Base-by-base conservation (phyloP, 257 asterid genomes). In the Forsythia viridissima region DNA sequence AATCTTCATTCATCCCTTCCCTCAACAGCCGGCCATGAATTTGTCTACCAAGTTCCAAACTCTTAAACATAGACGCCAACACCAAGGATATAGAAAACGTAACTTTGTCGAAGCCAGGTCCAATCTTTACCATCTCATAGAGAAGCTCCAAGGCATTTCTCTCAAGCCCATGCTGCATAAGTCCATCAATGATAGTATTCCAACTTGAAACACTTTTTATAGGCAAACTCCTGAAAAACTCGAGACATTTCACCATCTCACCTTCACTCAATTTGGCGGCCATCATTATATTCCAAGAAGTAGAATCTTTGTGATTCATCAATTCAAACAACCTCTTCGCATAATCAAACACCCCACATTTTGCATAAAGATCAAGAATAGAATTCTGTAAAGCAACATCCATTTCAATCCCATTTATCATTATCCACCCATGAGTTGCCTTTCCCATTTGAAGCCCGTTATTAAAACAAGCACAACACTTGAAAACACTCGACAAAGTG, bases 261-360 rank as follows among this genome's bases (percentile, higher is more conserved):
- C 92, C 89, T 36, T 67, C 80, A 6, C 86, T 78, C n/a, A 90
- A 51, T 34, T 81, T 77, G n/a, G 88, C 87, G 34, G 88, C 88
- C 92, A 93, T 83, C 87, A 86, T 89, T 84, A 93, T 90, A 75
- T 93, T 93, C 97, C 98, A 93, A 15, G 98, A 91, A 72, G 87
- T 82, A 0, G 80, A 72, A 77, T 90, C 86, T 83, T 72, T 93
- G 55, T 43, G 84, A 52, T 39, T 85, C 96, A 90, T 91, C 77
- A 24, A 74, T 20, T 81, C 85, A 61, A 93, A 91, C 18, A 90
- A 81, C 67, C 84, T 78, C 6, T 78, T 77, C 46, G 85, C 90
- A 79, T 84, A 86, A 80, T 78, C 83, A 68, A 73, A 84, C 68
- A 67, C 74, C 24, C 86, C 85, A 73, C 80, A 84, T 77, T 91